These are phyloP conservation scores for Beauveria brongniartii DNA, from an alignment of 2,329 filamentous ascomycete genomes.

Conservation along the genomic window DNA sequence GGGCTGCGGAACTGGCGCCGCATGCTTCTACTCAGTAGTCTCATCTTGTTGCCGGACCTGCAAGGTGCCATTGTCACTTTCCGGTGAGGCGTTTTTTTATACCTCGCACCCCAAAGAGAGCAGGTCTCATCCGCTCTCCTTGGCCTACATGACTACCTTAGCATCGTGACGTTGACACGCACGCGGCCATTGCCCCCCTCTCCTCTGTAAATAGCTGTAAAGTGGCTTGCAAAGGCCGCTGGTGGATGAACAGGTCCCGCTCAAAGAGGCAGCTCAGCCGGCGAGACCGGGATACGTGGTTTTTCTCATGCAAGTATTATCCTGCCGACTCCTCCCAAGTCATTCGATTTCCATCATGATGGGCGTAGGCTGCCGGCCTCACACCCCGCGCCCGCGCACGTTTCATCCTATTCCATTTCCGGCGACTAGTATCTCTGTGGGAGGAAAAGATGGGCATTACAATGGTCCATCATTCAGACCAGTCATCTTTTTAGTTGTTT, in stretches of 20 bases:
- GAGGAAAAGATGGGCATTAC: no score
- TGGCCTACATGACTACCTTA: not conserved
- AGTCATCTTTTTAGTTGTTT: not conserved
- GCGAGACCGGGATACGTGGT: not conserved
- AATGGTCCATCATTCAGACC: not conserved
- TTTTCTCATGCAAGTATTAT: not conserved
- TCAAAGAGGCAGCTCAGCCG: slow-evolving; percentile 3
- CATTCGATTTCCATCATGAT: not conserved
- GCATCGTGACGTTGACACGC: slow-evolving; percentile 1
- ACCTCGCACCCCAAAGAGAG: no score
- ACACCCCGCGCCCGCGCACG: not conserved
- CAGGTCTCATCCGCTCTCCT: not conserved
- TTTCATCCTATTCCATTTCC: slow-evolving; percentile 2
- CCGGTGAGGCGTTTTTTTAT: no score
- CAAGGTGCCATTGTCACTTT: no score
- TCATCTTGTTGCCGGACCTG: no score
- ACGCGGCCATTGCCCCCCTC: not conserved
- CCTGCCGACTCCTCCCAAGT: not conserved
- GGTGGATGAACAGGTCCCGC: not conserved
- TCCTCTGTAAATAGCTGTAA: not conserved
- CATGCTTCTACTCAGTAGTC: no score
- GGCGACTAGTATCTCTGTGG: not conserved
- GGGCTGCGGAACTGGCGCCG: no score
- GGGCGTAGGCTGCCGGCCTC: not conserved
- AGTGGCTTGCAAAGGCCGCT: not conserved